phyloP scores from a whole-genome alignment of 345 rosid genomes.

The Stellera chamaejasme region DNA sequence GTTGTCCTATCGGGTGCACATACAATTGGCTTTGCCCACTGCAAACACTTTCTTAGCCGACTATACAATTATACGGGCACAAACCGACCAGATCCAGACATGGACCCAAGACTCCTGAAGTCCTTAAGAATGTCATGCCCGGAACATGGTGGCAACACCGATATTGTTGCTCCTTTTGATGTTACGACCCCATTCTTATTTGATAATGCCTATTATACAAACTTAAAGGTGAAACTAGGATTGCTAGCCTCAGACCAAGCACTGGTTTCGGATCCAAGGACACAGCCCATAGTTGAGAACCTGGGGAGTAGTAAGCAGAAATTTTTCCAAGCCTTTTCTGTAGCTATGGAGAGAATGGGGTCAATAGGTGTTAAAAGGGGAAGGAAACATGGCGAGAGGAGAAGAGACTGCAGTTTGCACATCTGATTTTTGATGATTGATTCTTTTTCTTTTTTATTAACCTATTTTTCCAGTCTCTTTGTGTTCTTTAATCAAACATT shows the following conservation, averaged over 20 bases:
- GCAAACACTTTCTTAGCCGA: constrained; percentile 43
- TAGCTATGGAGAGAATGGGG: constrained; percentile 84
- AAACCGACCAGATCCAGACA: constrained; percentile 43
- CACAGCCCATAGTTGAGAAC: constrained; percentile 42
- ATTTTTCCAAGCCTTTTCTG: constrained; percentile 58
- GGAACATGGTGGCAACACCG: constrained; percentile 33
- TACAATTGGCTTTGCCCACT: constrained; percentile 84
- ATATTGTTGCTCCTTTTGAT: constrained; percentile 59
- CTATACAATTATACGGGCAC: constrained; percentile 56
- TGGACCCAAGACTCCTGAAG: constrained; percentile 58
- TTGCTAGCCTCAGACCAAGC: constrained; percentile 61
- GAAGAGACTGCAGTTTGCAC: constrained; percentile 50
- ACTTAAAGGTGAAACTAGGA: constrained; percentile 51
- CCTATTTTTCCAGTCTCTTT: too few relatives aligned
- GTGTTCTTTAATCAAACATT: constrained; percentile 1
- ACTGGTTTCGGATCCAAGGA: constrained; percentile 47
- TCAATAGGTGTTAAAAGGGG: constrained; percentile 69
- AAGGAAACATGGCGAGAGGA: constrained; percentile 60
- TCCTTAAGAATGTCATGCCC: constrained; percentile 74
- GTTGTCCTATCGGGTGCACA: constrained; percentile 81
- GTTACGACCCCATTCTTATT: constrained; percentile 66
- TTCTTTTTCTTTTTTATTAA: neutral
- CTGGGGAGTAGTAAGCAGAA: constrained; percentile 39
- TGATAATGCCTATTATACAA: constrained; percentile 54
- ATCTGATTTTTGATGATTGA: constrained; percentile 15